A percentile compares a stretch with the other conserved stretches of the same genome.
These are phyloP conservation scores for Penicillium longicatenatum DNA, from an alignment of 495 filamentous ascomycete genomes.

Conservation along the genomic window DNA sequence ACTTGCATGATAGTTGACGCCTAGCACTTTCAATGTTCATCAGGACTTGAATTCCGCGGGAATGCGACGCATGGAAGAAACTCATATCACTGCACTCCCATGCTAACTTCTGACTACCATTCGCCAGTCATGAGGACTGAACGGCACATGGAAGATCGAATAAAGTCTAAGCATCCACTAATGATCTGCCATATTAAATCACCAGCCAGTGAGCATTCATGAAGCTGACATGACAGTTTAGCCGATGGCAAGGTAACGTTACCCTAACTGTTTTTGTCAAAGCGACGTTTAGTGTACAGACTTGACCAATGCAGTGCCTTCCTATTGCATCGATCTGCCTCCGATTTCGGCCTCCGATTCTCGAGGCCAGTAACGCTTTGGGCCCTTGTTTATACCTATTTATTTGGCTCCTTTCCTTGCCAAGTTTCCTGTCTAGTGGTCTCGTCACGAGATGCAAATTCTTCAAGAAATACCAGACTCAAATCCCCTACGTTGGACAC, in stretches of 20 bases:
- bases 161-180: not conserved
- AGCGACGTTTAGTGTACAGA: not conserved
- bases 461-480: not conserved
- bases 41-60: not conserved
- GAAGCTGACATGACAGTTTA: not conserved
- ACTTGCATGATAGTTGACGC: too few species aligned
- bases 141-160: not conserved
- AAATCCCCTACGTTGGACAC: not conserved
- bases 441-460: not conserved
- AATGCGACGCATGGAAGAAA: not conserved
- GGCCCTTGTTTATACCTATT: not conserved
- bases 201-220: not conserved
- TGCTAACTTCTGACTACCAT: not conserved
- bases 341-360: not conserved
- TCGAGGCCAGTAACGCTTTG: not conserved
- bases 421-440: not conserved
- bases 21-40: not conserved
- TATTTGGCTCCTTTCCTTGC: not conserved
- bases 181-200: not conserved
- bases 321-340: not conserved
- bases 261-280: slow-evolving; percentile 3
- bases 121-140: not conserved
- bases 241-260: slow-evolving; percentile 5
- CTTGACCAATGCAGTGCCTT: slow-evolving; percentile 1
- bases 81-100: not conserved